Base-by-base conservation (phyloP, 208 protist genomes). In the Leishmania lainsoni region DNA sequence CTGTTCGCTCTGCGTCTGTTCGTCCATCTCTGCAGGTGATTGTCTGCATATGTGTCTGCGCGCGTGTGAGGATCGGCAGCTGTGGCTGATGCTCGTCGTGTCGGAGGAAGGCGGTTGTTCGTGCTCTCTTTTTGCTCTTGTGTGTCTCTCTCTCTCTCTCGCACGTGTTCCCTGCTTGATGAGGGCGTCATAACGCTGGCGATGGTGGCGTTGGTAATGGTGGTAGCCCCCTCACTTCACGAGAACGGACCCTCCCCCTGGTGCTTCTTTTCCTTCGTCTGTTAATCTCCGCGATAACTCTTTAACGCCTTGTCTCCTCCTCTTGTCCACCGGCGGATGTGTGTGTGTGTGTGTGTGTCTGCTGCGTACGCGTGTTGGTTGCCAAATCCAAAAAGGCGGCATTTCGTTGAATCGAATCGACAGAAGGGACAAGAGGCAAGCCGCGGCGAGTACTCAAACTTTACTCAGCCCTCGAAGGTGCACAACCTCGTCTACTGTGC, bases 201-300 rank as follows among this genome's bases (percentile, higher is more conserved):
- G 29, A 48, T 45, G 66, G 48, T 48, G 65, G 16, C 45, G 66
- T 35, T 8, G 35, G 16, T 20, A 16, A 22, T 1, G 69, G 26
- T 45, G n/a, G 69, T 73, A 42, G 45, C 69, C 69, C 22, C 69
- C 58, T 63, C 52, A 4, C 69, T n/a, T 45, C 42, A 49, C 8
- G n/a, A 35, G 9, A 26, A 52, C 17, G 22, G 42, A 16, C 39
- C 42, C 22, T 52, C 42, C 68, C 68, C 26, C 5, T 49, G 32
- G 12, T 16, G 12, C 39, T 22, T 22, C 26, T 45, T 52, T 32
- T 59, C 10, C 8, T 42, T 45, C 71, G 8, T n/a, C 12, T 59
- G 49, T 75, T 75, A 75, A 76, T 22, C n/a, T 76, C 51, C 51
- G 51, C 71, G 71, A 58, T 76, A 76, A 76, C n/a, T 45, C 66